Evolutionary conservation across 2,329 filamentous ascomycete genomes (phyloP).

Genomic region (Beauveria caledonica): DNA sequence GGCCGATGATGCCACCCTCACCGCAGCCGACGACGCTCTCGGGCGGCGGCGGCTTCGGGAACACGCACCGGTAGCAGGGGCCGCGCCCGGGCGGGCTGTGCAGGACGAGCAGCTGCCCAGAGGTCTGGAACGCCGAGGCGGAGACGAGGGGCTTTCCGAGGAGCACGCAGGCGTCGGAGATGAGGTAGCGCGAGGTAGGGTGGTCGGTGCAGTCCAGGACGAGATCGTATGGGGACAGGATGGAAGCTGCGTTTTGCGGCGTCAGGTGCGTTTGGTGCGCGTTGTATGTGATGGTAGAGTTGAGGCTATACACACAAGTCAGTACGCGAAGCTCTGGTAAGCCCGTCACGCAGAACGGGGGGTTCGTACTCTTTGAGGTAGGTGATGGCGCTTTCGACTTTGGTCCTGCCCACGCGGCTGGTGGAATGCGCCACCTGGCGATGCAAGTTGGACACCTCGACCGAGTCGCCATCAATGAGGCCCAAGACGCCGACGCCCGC

Average conservation of each 20-base stretch:
- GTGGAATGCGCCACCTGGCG: slow-evolving; percentile 79
- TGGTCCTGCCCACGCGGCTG: slow-evolving; percentile 60
- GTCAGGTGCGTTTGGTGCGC: slow-evolving; percentile 58
- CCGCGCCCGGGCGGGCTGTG: slow-evolving; percentile 71
- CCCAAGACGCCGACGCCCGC: slow-evolving; percentile 80
- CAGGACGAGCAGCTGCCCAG: slow-evolving; percentile 82
- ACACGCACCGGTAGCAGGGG: slow-evolving; percentile 91
- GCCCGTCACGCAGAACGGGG: too few species aligned
- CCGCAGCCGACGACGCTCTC: slow-evolving; percentile 79
- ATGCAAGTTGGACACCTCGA: slow-evolving; percentile 87
- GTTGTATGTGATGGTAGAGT: slow-evolving; percentile 60
- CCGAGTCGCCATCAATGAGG: slow-evolving; percentile 77
- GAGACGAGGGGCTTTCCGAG: slow-evolving; percentile 74
- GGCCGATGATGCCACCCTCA: slow-evolving; percentile 86
- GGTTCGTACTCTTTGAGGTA: slow-evolving; percentile 45
- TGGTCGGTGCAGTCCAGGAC: slow-evolving; percentile 95
- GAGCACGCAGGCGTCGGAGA: slow-evolving; percentile 82
- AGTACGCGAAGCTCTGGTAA: too few species aligned
- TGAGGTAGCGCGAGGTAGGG: slow-evolving; percentile 81
- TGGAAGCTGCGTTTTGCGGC: slow-evolving; percentile 56
- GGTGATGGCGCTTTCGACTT: slow-evolving; percentile 68
- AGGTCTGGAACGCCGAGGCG: slow-evolving; percentile 78
- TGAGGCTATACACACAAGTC: slow-evolving; percentile 44
- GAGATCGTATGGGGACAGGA: slow-evolving; percentile 67
- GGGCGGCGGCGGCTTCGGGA: slow-evolving; percentile 76